These are phyloP conservation scores for Tylopilus balloui DNA, from an alignment of 768 basidiomycete species.

Conservation along the genomic window DNA sequence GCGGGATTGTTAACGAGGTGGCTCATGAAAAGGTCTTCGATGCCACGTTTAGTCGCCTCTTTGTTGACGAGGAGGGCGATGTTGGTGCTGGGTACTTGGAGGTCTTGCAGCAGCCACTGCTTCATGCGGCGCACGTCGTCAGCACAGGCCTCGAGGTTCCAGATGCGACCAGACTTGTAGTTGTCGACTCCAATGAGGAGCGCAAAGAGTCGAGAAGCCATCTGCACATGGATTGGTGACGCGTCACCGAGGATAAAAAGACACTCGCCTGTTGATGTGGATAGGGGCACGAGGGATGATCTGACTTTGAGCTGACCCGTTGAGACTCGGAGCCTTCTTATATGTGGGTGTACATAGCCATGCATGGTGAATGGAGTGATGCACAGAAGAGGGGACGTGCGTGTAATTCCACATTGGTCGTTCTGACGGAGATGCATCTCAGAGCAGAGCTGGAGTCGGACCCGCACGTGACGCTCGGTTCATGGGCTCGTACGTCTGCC, in stretches of 20 bases:
- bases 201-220: conserved; percentile 53
- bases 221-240: conserved; percentile 22
- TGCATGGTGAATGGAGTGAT: background rate
- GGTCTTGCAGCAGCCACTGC: conserved; percentile 51
- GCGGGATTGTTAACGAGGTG: conserved; percentile 60
- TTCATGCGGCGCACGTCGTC: conserved; percentile 59
- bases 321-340: conserved; percentile 9
- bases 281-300: conserved; percentile 8
- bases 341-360: conserved; percentile 12
- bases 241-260: background rate
- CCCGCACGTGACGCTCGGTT: background rate
- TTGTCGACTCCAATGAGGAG: conserved; percentile 66
- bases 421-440: conserved; percentile 23
- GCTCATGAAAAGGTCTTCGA: conserved; percentile 56
- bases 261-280: conserved; percentile 10
- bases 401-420: conserved; percentile 4
- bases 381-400: background rate
- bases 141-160: conserved; percentile 63
- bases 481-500: conserved; percentile 63
- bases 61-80: conserved; percentile 53
- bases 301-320: conserved; percentile 1
- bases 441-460: conserved; percentile 3
- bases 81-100: conserved; percentile 56
- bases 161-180: conserved; percentile 60
- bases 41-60: conserved; percentile 56